Base-by-base conservation (phyloP, 495 filamentous ascomycete genomes). In the Letharia columbiana region DNA sequence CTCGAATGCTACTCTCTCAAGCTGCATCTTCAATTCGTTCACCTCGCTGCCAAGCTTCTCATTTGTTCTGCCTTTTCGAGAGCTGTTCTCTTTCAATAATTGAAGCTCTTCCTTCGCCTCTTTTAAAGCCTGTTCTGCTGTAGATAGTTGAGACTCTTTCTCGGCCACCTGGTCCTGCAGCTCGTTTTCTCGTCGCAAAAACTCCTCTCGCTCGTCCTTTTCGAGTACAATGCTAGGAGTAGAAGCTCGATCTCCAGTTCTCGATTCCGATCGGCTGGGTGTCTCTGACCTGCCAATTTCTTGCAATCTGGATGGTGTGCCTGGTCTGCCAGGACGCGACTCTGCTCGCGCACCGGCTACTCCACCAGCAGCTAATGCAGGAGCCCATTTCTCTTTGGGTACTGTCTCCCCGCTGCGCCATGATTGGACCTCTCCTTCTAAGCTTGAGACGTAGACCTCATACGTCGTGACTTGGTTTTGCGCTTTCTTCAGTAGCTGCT, bases 141-240 rank as follows among this genome's bases (percentile, higher is more conserved):
- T 82, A 7, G 86, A 85, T 45, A 96, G 84, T 65, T 89, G 86
- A 1, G 88, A 86, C 74, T 98, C 94, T 73, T 88, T 94, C 74
- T 98, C 94, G 8, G 94, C 86, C 56, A 98, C 79, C 77, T 98
- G 94, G 72, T 98, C 94, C 69, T 98, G 94, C 20, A 98, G 81
- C 72, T 98, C 94, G 69, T 98, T 98, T 75, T 98, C 94, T 49
- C 94, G 87, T 68, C 92, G 84, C 58, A 98, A 79, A 74, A 98
- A 98, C 73, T 98, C 94, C 68, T 98, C 94, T 65, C 91, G 86
- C 76, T 98, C 94, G 68, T 98, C 94, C 78, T 96, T 96, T 59
- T 98, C 94, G 61, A 98, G 80, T 41, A 88, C 85, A 66, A 96
- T 80, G 75, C 88, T 92, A 20, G 92, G 92, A 3, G 92, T 96